Base-by-base conservation (phyloP, 805 yeast genomes). In the Torulaspora quercuum region DNA sequence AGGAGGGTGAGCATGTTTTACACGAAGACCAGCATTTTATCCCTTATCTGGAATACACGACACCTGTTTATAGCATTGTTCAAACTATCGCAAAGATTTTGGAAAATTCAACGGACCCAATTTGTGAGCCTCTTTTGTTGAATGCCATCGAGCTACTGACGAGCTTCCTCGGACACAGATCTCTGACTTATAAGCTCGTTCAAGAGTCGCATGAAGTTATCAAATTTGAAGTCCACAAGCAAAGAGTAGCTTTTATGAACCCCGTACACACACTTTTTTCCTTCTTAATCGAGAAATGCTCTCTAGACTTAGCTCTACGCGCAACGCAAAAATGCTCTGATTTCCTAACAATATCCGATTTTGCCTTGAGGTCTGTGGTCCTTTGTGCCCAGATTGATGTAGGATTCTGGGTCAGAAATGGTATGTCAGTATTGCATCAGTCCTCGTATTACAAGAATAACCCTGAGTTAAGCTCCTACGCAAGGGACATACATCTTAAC, bases 361-460 rank as follows among this genome's bases (percentile, higher is more conserved):
- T 71, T 34, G 69, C 82, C 0, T 55, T 82, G 32, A 69, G 82
- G 53, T 71, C 80, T 10, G 63, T 78, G 20, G 87, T 80, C 1
- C 61, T 81, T 19, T 69, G 74, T 12, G 61, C 79, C 3, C 90
- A 82, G 50, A 73, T 80, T 3, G 71, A 70, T 21, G 63, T 73
- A 1, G 83, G 83, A 1, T 76, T 74, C 43, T 82, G 92, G 92
- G 72, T 82, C 2, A 71, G 90, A 61, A 82, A 82, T 50, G 92
- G 92, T 13, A 52, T 65, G 35, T 67, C 73, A 5, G 73, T 70
- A 2, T 57, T 75, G 3, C 66, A 71, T 27, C 78, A 76, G 45
- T 72, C 78, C 0, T 53, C 70, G 0, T 59, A 71, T 10, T 77
- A 78, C 44, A 63, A 64, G 37, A 71, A 67, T n/a, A 63, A 70